These are phyloP conservation scores for Wickerhamomyces xylosicus DNA, from an alignment of 805 yeast species.

Conservation along the genomic window DNA sequence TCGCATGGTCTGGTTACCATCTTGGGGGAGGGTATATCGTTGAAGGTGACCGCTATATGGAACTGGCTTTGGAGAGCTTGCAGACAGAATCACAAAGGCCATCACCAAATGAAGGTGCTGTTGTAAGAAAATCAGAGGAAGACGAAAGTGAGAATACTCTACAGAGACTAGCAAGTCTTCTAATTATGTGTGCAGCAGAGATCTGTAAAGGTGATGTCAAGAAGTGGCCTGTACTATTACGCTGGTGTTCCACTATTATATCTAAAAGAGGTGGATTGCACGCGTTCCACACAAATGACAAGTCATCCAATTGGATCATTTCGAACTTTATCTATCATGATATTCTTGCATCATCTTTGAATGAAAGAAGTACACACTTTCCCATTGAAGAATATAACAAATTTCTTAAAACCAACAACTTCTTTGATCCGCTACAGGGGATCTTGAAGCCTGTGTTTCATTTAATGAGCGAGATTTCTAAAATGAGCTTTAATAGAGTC, in stretches of 20 bases:
- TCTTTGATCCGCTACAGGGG: constrained; percentile 63
- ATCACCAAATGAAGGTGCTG: neutral
- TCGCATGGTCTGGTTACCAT: constrained; percentile 45
- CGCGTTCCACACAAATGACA: constrained; percentile 33
- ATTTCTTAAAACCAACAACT: constrained; percentile 18
- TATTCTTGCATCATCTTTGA: constrained; percentile 50
- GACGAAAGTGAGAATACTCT: constrained; percentile 16
- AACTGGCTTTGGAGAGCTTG: constrained; percentile 31
- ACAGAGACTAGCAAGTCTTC: constrained; percentile 48
- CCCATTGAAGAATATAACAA: constrained; percentile 48
- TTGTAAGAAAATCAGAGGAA: constrained; percentile 22
- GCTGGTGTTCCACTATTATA: constrained; percentile 56
- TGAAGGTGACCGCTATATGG: constrained; percentile 39
- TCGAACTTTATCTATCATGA: constrained; percentile 79
- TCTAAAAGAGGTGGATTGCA: constrained; percentile 51
- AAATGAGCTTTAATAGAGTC: constrained; percentile 20
- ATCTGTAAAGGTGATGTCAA: constrained; percentile 75
- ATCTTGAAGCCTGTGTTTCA: constrained; percentile 60
- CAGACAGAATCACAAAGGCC: constrained; percentile 1
- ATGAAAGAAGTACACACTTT: constrained; percentile 56
- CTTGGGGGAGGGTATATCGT: constrained; percentile 26
- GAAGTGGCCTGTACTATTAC: constrained; percentile 61
- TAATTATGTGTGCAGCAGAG: constrained; percentile 70
- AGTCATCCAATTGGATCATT: constrained; percentile 59
- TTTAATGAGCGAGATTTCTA: constrained; percentile 57